phyloP scores from a whole-genome alignment of 2,329 filamentous ascomycete genomes.

The Trichoderma lentiforme region DNA sequence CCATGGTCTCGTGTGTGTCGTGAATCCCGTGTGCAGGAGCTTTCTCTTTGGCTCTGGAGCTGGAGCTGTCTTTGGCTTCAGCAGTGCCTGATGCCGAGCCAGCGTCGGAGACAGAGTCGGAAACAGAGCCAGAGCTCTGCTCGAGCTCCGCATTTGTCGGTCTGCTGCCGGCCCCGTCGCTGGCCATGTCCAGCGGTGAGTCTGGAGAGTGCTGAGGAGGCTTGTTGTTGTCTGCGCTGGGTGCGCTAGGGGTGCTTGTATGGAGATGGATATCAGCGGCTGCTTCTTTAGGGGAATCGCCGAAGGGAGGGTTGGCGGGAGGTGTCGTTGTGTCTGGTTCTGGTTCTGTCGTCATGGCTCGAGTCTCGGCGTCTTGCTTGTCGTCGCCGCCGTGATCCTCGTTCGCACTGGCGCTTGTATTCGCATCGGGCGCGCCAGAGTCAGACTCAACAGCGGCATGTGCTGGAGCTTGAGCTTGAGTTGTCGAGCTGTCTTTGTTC shows the following conservation, averaged over 20 bases:
- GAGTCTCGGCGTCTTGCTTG: not conserved
- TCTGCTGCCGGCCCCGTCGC: constrained; percentile 12
- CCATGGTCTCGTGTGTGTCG: not conserved
- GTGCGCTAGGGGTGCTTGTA: not conserved
- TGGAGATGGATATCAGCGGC: not conserved
- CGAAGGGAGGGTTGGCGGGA: not conserved
- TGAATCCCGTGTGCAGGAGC: not conserved
- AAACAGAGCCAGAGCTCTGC: not conserved
- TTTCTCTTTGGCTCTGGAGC: not conserved
- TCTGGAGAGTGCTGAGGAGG: not conserved
- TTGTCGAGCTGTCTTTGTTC: not conserved
- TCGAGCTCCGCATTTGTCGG: constrained; percentile 9
- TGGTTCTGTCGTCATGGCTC: not conserved
- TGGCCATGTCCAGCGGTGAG: not conserved
- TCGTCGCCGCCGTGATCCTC: not conserved
- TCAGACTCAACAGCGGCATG: not conserved
- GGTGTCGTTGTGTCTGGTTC: not conserved
- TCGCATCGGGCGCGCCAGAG: not conserved
- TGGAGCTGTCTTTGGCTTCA: not conserved
- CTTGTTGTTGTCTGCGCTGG: not conserved
- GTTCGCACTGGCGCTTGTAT: not conserved
- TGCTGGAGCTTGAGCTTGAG: not conserved
- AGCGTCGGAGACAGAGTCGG: not conserved
- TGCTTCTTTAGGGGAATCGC: not conserved
- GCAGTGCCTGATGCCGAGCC: not conserved